These are phyloP conservation scores for Danielia reshetovae DNA, from an alignment of 805 yeast species.

Conservation along the genomic window DNA sequence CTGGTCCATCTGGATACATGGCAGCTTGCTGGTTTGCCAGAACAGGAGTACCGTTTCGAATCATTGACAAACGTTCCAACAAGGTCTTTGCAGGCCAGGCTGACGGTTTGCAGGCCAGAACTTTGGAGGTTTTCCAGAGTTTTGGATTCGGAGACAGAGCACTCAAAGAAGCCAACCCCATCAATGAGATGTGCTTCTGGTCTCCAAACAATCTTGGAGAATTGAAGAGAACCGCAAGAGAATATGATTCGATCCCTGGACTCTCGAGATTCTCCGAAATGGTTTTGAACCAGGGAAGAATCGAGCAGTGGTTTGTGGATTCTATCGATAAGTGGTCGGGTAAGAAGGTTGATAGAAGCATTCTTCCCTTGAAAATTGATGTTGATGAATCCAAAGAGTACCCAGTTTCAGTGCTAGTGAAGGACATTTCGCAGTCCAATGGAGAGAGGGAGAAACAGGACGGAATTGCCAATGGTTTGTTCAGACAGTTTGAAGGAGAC, in stretches of 20 bases:
- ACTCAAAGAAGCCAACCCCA: constrained; percentile 21
- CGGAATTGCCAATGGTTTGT: constrained; percentile 23
- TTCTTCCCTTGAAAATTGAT: constrained; percentile 13
- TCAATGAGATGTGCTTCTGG: constrained; percentile 30
- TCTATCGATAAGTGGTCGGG: constrained; percentile 19
- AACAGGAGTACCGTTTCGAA: constrained; percentile 22
- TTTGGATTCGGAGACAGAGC: constrained; percentile 19
- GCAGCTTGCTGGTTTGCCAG: constrained; percentile 27
- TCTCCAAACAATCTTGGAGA: constrained; percentile 22
- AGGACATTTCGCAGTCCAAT: constrained; percentile 11
- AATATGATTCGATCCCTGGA: constrained; percentile 24
- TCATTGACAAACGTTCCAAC: constrained; percentile 26
- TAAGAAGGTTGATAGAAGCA: constrained; percentile 16
- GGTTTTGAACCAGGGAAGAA: constrained; percentile 28
- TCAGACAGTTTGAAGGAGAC: constrained; percentile 22
- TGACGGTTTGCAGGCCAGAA: constrained; percentile 30
- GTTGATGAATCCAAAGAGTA: constrained; percentile 14
- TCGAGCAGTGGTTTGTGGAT: constrained; percentile 23
- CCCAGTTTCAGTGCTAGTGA: constrained; percentile 15
- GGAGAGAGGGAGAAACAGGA: constrained; percentile 11
- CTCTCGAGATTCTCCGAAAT: constrained; percentile 24
- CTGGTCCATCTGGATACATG: constrained; percentile 38
- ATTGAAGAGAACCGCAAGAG: constrained; percentile 20
- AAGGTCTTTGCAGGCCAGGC: constrained; percentile 30
- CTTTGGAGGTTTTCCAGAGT: constrained; percentile 25